phyloP scores from a whole-genome alignment of 169 alveolate species.

The Plasmodium malariae region DNA sequence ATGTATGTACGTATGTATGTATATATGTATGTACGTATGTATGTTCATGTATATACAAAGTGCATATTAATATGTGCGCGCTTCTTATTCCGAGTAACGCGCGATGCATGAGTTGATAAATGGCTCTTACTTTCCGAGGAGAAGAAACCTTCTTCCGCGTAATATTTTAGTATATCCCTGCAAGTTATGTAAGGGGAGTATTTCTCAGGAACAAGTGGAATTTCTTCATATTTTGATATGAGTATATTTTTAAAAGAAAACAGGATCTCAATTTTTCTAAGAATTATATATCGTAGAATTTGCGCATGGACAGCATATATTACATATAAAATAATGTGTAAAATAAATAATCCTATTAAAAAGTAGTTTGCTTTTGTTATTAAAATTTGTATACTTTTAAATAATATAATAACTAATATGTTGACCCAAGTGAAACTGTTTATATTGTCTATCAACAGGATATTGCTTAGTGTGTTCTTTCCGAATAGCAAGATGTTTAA shows the following conservation, averaged over 20 bases:
- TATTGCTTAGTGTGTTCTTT: conserved; percentile 40
- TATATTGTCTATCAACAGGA: conserved; percentile 59
- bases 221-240: conserved; percentile 43
- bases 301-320: conserved; percentile 74
- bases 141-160: conserved; percentile 72
- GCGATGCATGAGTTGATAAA: no score
- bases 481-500: conserved; percentile 47
- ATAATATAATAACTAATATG: conserved; percentile 9
- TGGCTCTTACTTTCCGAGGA: conserved; percentile 58
- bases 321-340: conserved; percentile 48
- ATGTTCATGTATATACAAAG: no score
- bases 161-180: conserved; percentile 44
- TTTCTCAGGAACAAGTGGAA: conserved; percentile 44
- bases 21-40: no score
- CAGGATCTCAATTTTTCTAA: conserved; percentile 63
- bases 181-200: conserved; percentile 58
- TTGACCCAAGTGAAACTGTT: conserved; percentile 64
- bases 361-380: conserved; percentile 47
- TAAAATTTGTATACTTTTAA: conserved; percentile 40
- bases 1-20: no score
- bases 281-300: conserved; percentile 60
- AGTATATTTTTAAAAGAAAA: conserved; percentile 54
- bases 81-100: no score
- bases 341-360: conserved; percentile 30
- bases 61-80: no score